These are phyloP conservation scores for Podila minutissima DNA, from an alignment of 192 early-diverging fungal species.

Conservation along the genomic window DNA sequence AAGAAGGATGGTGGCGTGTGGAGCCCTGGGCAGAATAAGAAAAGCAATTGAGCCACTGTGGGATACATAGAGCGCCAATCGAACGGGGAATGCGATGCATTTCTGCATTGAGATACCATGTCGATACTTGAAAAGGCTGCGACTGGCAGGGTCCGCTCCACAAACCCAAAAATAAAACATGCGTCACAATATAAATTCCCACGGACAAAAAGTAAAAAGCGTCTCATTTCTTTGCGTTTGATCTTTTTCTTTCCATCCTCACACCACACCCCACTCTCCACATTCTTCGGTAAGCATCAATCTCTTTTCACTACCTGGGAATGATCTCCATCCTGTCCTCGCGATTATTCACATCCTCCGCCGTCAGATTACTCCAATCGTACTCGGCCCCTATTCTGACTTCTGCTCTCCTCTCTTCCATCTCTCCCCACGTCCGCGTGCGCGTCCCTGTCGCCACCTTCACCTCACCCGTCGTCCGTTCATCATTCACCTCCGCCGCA, in stretches of 20 bases:
- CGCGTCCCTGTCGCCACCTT: background rate
- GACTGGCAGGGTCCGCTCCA: no score
- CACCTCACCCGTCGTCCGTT: background rate
- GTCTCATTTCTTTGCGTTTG: background rate
- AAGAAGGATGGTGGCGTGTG: no score
- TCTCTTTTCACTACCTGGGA: no score
- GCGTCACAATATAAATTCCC: background rate
- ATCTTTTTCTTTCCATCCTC: constrained; percentile 6
- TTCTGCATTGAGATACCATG: no score
- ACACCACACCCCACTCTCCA: background rate
- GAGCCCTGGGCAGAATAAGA: no score
- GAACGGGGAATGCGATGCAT: no score
- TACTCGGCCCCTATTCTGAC: background rate
- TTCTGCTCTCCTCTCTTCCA: background rate
- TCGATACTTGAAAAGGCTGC: no score
- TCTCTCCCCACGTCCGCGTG: background rate
- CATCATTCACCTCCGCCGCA: background rate
- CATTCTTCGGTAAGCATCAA: constrained; percentile 4
- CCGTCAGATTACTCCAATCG: background rate
- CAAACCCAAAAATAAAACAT: no score
- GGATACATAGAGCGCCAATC: no score
- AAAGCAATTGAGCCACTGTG: no score
- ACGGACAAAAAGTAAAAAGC: background rate
- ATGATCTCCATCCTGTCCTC: background rate
- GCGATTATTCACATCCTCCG: background rate